Evolutionary conservation across 768 basidiomycete genomes (phyloP).

Genomic region (Pulveroboletus sp.): DNA sequence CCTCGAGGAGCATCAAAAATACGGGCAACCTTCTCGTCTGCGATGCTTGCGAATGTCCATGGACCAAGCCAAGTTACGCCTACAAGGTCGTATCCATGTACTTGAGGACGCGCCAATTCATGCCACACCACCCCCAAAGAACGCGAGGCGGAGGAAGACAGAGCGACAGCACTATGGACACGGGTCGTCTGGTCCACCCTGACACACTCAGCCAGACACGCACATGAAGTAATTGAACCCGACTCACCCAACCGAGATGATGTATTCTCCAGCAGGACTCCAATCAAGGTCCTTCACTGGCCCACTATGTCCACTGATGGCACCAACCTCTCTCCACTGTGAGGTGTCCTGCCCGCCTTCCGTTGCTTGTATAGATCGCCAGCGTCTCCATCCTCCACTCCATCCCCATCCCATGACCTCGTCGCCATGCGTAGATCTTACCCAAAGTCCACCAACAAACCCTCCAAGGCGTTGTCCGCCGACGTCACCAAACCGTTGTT

Average conservation of each 20-base stretch:
- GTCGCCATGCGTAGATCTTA: constrained; percentile 37
- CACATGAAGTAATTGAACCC: neutral
- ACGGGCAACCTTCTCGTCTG: constrained; percentile 93
- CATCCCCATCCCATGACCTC: constrained; percentile 86
- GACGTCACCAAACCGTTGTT: constrained; percentile 89
- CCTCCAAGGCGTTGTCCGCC: constrained; percentile 89
- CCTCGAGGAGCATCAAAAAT: constrained; percentile 87
- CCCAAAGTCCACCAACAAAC: constrained; percentile 90
- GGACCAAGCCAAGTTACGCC: constrained; percentile 71
- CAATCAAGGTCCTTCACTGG: constrained; percentile 78
- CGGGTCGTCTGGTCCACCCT: constrained; percentile 92
- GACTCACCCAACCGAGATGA: constrained; percentile 78
- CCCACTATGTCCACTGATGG: constrained; percentile 80
- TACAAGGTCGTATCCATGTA: constrained; percentile 93
- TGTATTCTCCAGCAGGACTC: constrained; percentile 82
- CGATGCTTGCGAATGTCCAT: constrained; percentile 81
- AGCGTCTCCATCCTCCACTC: constrained; percentile 91
- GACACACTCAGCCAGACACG: constrained; percentile 2
- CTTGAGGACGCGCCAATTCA: constrained; percentile 88
- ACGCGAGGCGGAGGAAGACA: constrained; percentile 3
- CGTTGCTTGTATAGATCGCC: constrained; percentile 43
- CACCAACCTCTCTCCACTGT: constrained; percentile 72
- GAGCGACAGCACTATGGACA: constrained; percentile 62
- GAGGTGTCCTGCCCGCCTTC: constrained; percentile 30
- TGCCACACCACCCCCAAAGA: constrained; percentile 54